Evolutionary conservation across 2,329 filamentous ascomycete genomes (phyloP), one percentile per base, ranked within the genome.

Genomic region (Purpureocillium lavendulum): DNA sequence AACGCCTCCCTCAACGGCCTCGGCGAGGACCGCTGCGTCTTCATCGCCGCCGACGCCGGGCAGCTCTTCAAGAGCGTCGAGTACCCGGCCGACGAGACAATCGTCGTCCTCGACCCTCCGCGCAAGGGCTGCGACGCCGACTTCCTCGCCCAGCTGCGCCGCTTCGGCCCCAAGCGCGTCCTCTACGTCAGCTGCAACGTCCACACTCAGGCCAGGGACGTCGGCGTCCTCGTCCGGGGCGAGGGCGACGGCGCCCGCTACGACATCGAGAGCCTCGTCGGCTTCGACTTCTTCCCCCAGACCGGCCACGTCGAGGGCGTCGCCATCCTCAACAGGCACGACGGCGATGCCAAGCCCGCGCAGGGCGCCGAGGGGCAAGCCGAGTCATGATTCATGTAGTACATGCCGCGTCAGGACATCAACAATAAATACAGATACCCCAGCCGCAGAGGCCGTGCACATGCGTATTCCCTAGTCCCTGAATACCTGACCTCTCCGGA

Each of bases 121-220:
- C 76, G 92, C 33, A 98, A 97, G 61, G 92, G 92, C 9, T 97
- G 92, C 58, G 90, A 95, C 52, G 78, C 80, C 35, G 76, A 76
- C 47, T 98, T 98, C 60, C 65, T 98, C 32, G 62, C 69, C 13
- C 92, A 98, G 66, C 63, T 98, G 53, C 66, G 96, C 39, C 62
- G 67, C 6, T 96, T 86, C 53, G 84, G 75, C 1, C 90, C 92
- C 0, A 72, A 73, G 47, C 72, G 92, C 43, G 78, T 98, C 10
- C 79, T 95, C 4, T 98, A 98, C 59, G 90, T 98, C 31, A 94
- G 86, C 57, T 98, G 92, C 54, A 98, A 98, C 55, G 92, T 98
- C 48, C 92, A 98, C 58, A 97, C 90, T 8, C 92, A 97, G 71
- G 92, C 92, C 12, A 70, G 92, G 39, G 92, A 98, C 62, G 81